Evolutionary conservation across 495 filamentous ascomycete genomes (phyloP).

Genomic region (Xylaria grammica): DNA sequence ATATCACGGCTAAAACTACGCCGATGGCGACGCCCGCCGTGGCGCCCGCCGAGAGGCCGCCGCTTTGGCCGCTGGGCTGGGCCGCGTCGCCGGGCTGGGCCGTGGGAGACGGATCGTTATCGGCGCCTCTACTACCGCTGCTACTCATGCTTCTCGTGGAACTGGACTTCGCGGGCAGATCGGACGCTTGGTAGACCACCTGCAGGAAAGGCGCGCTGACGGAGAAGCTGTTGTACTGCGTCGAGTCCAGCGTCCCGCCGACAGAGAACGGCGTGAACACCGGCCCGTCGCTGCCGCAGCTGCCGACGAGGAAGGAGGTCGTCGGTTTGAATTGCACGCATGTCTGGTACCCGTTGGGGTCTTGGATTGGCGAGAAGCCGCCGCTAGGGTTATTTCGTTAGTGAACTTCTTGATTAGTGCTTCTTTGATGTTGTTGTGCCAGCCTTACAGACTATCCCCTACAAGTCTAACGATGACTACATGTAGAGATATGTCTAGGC

Average conservation of each 20-base stretch:
- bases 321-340: constrained; percentile 26
- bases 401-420: background rate
- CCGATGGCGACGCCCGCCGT: constrained; percentile 10
- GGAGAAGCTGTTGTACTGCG: constrained; percentile 8
- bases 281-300: constrained; percentile 2
- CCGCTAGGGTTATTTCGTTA: constrained; percentile 9
- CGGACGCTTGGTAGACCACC: constrained; percentile 33
- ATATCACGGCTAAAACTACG: background rate
- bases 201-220: constrained; percentile 42
- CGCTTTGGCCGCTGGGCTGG: background rate
- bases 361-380: constrained; percentile 3
- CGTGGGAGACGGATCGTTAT: background rate
- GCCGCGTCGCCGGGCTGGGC: background rate
- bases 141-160: background rate
- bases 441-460: background rate
- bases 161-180: constrained; percentile 16
- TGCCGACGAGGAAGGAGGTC: constrained; percentile 21
- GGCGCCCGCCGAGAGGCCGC: constrained; percentile 1
- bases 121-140: background rate
- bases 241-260: constrained; percentile 4
- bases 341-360: constrained; percentile 30
- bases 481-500: background rate
- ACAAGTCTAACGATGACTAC: too few relatives aligned
- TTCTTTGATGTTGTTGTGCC: background rate
- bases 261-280: constrained; percentile 16